Evolutionary conservation across 257 asterid species (phyloP).

Genomic region (Datura wrightii): DNA sequence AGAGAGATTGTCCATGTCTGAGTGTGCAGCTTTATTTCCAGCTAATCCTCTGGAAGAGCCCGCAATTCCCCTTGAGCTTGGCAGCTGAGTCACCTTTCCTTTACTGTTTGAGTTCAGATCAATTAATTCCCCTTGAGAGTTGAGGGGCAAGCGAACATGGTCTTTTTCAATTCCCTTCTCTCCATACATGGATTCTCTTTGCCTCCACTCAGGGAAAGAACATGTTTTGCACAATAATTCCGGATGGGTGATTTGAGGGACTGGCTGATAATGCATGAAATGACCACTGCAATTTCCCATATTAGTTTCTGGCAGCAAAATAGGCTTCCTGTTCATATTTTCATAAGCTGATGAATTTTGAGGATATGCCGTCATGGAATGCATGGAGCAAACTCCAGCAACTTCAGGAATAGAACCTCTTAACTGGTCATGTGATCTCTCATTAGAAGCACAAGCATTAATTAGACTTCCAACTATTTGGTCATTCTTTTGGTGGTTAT

Average conservation of each 20-base stretch:
- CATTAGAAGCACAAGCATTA: slow-evolving; percentile 34
- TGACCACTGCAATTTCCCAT: slow-evolving; percentile 38
- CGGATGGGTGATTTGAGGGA: slow-evolving; percentile 50
- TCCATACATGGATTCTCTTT: slow-evolving; percentile 36
- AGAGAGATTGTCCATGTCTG: slow-evolving; percentile 37
- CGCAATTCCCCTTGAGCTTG: slow-evolving; percentile 37
- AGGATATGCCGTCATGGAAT: slow-evolving; percentile 44
- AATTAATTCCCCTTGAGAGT: slow-evolving; percentile 72
- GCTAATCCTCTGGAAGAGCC: slow-evolving; percentile 45
- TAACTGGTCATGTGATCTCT: slow-evolving; percentile 42
- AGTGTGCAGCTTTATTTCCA: slow-evolving; percentile 31
- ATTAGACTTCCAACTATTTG: slow-evolving; percentile 37
- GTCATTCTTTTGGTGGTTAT: slow-evolving; percentile 32
- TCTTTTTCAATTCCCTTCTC: slow-evolving; percentile 41
- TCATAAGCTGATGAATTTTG: slow-evolving; percentile 41
- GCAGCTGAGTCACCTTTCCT: slow-evolving; percentile 44
- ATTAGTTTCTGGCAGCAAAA: slow-evolving; percentile 38
- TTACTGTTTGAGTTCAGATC: slow-evolving; percentile 45
- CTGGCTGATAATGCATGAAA: slow-evolving; percentile 45
- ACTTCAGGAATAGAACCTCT: slow-evolving; percentile 40
- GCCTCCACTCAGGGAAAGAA: slow-evolving; percentile 45
- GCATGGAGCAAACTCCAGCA: slow-evolving; percentile 46
- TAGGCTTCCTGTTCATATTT: slow-evolving; percentile 34
- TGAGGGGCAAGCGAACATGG: slow-evolving; percentile 71
- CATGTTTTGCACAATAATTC: slow-evolving; percentile 45